Percentiles rank a stretch among this genome's conserved stretches.
Evolutionary conservation across 2,329 filamentous ascomycete species (phyloP).

Genomic region (Epichloe bromicola): DNA sequence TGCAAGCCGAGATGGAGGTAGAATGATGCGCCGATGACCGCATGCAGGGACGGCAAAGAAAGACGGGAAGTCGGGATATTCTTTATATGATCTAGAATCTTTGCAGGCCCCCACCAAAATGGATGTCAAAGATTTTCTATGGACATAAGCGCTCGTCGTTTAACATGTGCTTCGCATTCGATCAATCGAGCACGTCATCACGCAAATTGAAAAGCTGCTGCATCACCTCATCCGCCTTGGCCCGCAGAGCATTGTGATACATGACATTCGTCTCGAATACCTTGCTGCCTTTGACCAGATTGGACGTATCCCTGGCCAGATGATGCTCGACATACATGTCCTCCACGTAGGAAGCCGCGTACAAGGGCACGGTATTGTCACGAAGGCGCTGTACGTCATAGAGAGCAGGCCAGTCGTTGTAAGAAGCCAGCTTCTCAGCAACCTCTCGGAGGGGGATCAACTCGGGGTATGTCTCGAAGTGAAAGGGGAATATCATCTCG

Average conservation of each 20-base stretch:
- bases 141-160: no score
- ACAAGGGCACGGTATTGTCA: slow-evolving; percentile 72
- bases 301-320: slow-evolving; percentile 60
- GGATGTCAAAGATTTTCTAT: no score
- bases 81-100: not conserved
- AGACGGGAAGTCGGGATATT: not conserved
- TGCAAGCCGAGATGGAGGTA: slow-evolving; percentile 36
- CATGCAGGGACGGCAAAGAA: not conserved
- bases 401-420: slow-evolving; percentile 57
- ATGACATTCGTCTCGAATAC: slow-evolving; percentile 75
- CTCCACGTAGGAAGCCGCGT: slow-evolving; percentile 69
- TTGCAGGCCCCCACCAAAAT: no score
- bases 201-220: slow-evolving; percentile 63
- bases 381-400: slow-evolving; percentile 64
- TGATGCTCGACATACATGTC: slow-evolving; percentile 88
- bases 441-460: slow-evolving; percentile 54
- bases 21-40: slow-evolving; percentile 16
- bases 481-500: slow-evolving; percentile 83
- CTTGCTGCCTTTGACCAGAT: slow-evolving; percentile 61
- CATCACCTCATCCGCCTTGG: slow-evolving; percentile 63
- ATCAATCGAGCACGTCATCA: slow-evolving; percentile 50
- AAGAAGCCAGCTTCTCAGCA: slow-evolving; percentile 56
- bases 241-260: slow-evolving; percentile 74
- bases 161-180: not conserved
- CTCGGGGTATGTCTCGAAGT: slow-evolving; percentile 71